Evolutionary conservation across 352 stramenopile genomes (phyloP).

Genomic region (Salisapilia sapeloensis): DNA sequence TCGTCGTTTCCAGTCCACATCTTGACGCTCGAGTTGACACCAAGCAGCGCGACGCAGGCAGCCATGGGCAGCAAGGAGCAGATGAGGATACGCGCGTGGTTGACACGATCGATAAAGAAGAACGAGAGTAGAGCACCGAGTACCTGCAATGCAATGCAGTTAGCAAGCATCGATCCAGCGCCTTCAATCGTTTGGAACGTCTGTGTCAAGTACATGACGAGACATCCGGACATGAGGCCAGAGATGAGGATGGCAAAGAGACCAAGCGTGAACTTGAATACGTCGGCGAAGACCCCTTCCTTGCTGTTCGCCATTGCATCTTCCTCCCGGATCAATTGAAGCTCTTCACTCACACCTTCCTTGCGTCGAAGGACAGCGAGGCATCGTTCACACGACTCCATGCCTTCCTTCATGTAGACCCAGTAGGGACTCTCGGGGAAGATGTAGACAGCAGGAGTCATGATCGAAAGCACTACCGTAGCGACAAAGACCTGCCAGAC

Average conservation of each 20-base stretch:
- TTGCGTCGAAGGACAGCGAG: constrained; percentile 60
- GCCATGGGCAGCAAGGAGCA: constrained; percentile 45
- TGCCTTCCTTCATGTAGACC: constrained; percentile 60
- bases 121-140: constrained; percentile 63
- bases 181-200: constrained; percentile 36
- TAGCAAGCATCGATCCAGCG: constrained; percentile 65
- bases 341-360: constrained; percentile 48
- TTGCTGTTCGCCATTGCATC: constrained; percentile 17
- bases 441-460: constrained; percentile 69
- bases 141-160: constrained; percentile 50
- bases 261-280: constrained; percentile 52
- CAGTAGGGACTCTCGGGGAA: constrained; percentile 78
- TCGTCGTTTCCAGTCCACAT: constrained; percentile 30
- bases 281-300: constrained; percentile 10
- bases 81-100: constrained; percentile 58
- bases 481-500: constrained; percentile 76
- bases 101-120: constrained; percentile 72
- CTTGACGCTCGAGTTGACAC: constrained; percentile 25
- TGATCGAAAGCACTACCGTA: constrained; percentile 55
- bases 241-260: constrained; percentile 57
- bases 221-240: constrained; percentile 30
- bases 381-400: constrained; percentile 56
- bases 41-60: constrained; percentile 24
- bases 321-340: constrained; percentile 64
- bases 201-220: constrained; percentile 64